phyloP scores from a whole-genome alignment of 2,329 filamentous ascomycete species.

The Aspergillus arachidicola region DNA sequence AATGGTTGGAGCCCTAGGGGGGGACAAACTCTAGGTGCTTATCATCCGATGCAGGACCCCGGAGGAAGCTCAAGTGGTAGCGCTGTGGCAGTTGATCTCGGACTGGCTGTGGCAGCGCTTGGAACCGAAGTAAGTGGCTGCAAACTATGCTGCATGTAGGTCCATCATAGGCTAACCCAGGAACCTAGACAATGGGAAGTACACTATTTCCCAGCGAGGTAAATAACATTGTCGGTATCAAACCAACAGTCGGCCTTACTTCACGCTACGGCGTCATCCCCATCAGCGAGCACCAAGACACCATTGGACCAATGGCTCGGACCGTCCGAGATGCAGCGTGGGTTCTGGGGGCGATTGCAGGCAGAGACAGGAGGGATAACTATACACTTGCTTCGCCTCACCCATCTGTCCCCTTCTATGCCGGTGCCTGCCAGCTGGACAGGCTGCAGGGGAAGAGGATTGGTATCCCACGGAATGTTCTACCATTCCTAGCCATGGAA shows the following conservation, averaged over 20 bases:
- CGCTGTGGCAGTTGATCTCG: conserved; percentile 61
- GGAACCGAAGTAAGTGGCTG: conserved; percentile 56
- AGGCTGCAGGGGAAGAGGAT: conserved; percentile 62
- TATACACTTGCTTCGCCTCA: conserved; percentile 63
- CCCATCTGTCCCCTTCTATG: conserved; percentile 59
- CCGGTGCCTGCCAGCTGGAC: conserved; percentile 57
- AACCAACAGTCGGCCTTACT: conserved; percentile 67
- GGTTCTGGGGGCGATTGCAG: conserved; percentile 61
- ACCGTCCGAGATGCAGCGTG: conserved; percentile 62
- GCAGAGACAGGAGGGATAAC: conserved; percentile 56
- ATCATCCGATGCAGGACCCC: conserved; percentile 64
- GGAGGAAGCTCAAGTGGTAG: conserved; percentile 64
- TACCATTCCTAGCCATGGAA: conserved; percentile 42
- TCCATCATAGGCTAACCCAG: conserved; percentile 16
- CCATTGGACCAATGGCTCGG: conserved; percentile 60
- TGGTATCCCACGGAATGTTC: conserved; percentile 64
- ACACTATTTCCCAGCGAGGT: conserved; percentile 59
- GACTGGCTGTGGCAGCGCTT: conserved; percentile 60
- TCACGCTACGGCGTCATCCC: conserved; percentile 64
- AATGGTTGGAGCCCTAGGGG: conserved; percentile 68
- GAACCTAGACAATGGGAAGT: conserved; percentile 58
- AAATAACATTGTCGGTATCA: conserved; percentile 69
- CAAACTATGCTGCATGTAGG: not conserved
- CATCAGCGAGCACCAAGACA: conserved; percentile 60
- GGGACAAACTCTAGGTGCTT: conserved; percentile 64